Evolutionary conservation across 495 filamentous ascomycete species (phyloP).

Genomic region (Penicillium argentinense): DNA sequence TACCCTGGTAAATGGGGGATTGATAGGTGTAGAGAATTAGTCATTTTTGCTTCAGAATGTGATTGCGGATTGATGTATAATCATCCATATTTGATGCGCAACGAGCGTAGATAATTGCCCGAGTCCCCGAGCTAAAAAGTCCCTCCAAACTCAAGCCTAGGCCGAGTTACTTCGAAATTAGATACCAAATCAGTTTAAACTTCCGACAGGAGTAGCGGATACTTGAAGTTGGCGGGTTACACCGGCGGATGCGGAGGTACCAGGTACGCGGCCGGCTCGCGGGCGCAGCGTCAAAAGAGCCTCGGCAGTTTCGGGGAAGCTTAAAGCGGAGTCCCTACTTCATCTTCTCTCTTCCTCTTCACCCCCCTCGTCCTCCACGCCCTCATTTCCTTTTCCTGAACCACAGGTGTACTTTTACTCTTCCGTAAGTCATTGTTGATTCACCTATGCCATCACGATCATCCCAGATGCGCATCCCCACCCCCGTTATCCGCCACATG

Average conservation of each 20-base stretch:
- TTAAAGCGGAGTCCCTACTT: conserved; percentile 17
- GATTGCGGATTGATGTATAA: neutral
- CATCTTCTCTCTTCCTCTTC: conserved; percentile 1
- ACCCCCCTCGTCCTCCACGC: neutral
- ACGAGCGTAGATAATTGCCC: neutral
- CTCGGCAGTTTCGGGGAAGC: conserved; percentile 29
- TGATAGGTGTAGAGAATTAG: too few relatives aligned
- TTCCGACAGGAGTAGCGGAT: conserved; percentile 1
- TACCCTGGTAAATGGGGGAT: conserved; percentile 19
- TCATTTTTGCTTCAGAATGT: neutral
- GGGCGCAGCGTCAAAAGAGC: conserved; percentile 14
- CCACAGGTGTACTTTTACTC: conserved; percentile 1
- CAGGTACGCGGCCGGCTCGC: conserved; percentile 13
- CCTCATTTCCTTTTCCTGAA: conserved; percentile 1
- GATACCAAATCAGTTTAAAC: neutral
- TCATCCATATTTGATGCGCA: too few relatives aligned
- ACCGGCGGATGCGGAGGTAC: neutral
- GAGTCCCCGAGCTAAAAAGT: neutral
- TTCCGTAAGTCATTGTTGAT: conserved; percentile 13
- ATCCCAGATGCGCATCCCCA: neutral
- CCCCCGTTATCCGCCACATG: neutral
- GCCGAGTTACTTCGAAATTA: conserved; percentile 1
- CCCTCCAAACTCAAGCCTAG: conserved; percentile 6
- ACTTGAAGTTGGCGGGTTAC: neutral
- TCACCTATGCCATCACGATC: neutral